phyloP scores from a whole-genome alignment of 805 yeast species.

The Starmerella khaoyaiensis region DNA sequence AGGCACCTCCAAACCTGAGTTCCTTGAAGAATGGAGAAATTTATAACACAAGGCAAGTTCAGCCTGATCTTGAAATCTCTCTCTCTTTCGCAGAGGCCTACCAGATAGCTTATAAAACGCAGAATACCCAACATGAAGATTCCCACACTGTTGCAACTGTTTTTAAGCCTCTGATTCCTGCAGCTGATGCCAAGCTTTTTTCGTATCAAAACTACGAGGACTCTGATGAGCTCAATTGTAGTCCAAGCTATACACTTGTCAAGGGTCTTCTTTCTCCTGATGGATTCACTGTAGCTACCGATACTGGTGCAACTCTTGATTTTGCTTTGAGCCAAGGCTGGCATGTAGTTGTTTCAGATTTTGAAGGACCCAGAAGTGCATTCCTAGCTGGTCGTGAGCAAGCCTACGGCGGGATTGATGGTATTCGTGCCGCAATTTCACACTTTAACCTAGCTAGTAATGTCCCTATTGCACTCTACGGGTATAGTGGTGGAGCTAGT shows the following conservation, averaged over 20 bases:
- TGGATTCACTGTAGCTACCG: slow-evolving; percentile 1
- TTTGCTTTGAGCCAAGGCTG: slow-evolving; percentile 15
- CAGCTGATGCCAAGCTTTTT: slow-evolving; percentile 12
- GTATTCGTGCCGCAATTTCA: slow-evolving; percentile 19
- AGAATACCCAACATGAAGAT: slow-evolving; percentile 8
- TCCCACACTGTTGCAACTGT: slow-evolving; percentile 18
- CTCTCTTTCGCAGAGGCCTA: slow-evolving; percentile 2
- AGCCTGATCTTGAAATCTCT: neutral
- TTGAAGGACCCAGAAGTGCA: slow-evolving; percentile 24
- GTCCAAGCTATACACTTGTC: slow-evolving; percentile 22
- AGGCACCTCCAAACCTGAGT: slow-evolving; percentile 6
- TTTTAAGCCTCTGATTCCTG: slow-evolving; percentile 11
- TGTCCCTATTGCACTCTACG: slow-evolving; percentile 6
- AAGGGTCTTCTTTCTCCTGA: slow-evolving; percentile 11
- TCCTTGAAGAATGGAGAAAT: slow-evolving; percentile 10
- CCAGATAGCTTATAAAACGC: slow-evolving; percentile 16
- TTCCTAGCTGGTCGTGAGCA: slow-evolving; percentile 23
- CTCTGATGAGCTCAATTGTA: slow-evolving; percentile 19
- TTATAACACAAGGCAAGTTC: slow-evolving; percentile 3
- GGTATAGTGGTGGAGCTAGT: slow-evolving; percentile 14
- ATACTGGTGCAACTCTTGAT: slow-evolving; percentile 6
- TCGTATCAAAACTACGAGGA: slow-evolving; percentile 23
- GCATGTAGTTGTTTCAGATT: slow-evolving; percentile 21
- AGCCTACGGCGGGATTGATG: slow-evolving; percentile 24
- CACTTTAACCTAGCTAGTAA: neutral